Base-by-base conservation (phyloP, 1,284 basidiomycete genomes). In the Coniferiporia weirii region DNA sequence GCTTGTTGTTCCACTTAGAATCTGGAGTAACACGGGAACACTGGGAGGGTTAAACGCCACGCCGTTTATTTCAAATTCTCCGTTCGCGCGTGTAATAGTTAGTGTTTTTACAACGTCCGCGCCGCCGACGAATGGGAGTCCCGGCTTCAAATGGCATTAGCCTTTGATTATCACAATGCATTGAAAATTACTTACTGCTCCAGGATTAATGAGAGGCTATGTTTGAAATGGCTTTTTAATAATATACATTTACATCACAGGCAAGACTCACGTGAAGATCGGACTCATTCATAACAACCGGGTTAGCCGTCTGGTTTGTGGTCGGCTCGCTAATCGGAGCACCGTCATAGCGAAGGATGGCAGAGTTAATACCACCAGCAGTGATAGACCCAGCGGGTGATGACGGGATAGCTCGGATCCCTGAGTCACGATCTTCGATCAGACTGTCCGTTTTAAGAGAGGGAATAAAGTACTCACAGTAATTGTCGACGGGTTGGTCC, bases 331-430 rank as follows among this genome's bases (percentile, higher is more conserved):
- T 65, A 19, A 40, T 54, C 7, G 68, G 64, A 3, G 76, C 75
- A 15, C 72, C 71, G n/a, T 59, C 60, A 59, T 78, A 78, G 17
- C 75, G 72, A 32, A 79, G 66, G 52, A 79, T 76, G 3, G 75
- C 78, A 40, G 72, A 74, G 60, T 76, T 76, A 43, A 73, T 52
- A 15, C 43, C 52, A 36, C 54, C 58, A 8, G 17, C 54, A 12
- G 46, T 47, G 60, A 77, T 74, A 53, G 53, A 40, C 5, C 44
- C 35, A 44, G 32, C 32, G 10, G 47, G 27, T 8, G 8, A 17
- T 15, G 35, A 60, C n/a, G 17, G 61, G 1, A 59, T 45, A 10
- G 66, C 60, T n/a, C 63, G 62, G 6, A 67, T 67, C 66, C 66
- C 65, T 59, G n/a, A 1, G 13, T 46, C 3, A 54, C 9, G 27